Percentiles rank a stretch among this genome's conserved stretches.
Evolutionary conservation across 2,329 filamentous ascomycete genomes (phyloP).

Genomic region (Achaetomium macrosporum): DNA sequence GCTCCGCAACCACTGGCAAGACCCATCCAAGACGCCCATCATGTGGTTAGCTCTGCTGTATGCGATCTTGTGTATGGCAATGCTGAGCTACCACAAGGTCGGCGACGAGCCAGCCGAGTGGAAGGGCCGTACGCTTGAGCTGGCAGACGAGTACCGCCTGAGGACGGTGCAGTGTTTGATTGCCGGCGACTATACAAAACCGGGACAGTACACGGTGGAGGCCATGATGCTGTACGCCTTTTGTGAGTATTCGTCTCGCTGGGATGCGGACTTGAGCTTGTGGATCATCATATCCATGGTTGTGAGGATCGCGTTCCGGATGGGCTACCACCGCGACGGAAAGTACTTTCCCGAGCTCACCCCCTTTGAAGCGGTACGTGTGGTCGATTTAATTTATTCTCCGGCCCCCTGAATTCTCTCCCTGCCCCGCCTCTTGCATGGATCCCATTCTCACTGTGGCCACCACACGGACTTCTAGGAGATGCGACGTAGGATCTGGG

Average conservation of each 20-base stretch:
- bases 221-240: conserved; percentile 70
- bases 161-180: conserved; percentile 74
- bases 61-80: conserved; percentile 67
- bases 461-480: conserved; percentile 40
- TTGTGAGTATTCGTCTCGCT: conserved; percentile 66
- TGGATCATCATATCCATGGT: conserved; percentile 53
- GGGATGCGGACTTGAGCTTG: conserved; percentile 66
- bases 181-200: conserved; percentile 70
- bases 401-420: neutral
- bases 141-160: conserved; percentile 60
- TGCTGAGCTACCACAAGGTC: conserved; percentile 73
- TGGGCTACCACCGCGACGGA: conserved; percentile 74
- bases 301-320: conserved; percentile 56
- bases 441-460: neutral
- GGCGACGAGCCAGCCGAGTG: conserved; percentile 76
- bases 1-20: conserved; percentile 60
- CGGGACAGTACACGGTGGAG: conserved; percentile 69
- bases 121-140: conserved; percentile 56
- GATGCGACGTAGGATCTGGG: conserved; percentile 65
- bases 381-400: neutral
- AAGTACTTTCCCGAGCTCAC: conserved; percentile 66
- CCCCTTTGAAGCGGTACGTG: conserved; percentile 62
- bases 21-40: conserved; percentile 64
- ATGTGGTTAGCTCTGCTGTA: conserved; percentile 77
- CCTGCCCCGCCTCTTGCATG: neutral